Evolutionary conservation across 768 basidiomycete genomes (phyloP).

Genomic region (Naganishia kalamii): DNA sequence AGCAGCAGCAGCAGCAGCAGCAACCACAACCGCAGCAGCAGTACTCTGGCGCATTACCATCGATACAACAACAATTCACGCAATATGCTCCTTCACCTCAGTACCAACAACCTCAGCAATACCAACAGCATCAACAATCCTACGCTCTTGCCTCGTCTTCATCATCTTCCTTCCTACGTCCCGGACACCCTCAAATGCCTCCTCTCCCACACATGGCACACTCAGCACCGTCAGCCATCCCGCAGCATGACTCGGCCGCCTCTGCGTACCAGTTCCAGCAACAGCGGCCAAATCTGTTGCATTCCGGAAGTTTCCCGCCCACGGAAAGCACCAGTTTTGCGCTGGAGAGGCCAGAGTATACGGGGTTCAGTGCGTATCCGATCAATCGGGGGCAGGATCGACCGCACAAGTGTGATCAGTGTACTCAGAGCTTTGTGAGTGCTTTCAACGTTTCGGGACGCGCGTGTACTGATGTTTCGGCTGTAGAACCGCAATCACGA

Average conservation of each 20-base stretch:
- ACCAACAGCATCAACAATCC: not conserved
- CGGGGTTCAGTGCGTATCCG: slow-evolving; percentile 10
- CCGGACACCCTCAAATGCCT: slow-evolving; percentile 2
- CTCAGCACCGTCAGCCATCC: slow-evolving; percentile 3
- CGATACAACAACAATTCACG: not conserved
- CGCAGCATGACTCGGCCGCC: not conserved
- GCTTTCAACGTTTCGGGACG: slow-evolving; percentile 26
- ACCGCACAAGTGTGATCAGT: slow-evolving; percentile 47
- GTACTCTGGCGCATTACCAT: not conserved
- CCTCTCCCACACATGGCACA: slow-evolving; percentile 5
- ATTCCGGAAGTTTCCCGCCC: not conserved
- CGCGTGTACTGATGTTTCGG: too few species aligned
- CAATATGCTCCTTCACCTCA: not conserved
- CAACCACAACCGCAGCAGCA: not conserved
- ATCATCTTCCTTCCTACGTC: not conserved
- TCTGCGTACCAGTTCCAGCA: not conserved
- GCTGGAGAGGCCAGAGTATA: not conserved
- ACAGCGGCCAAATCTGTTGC: slow-evolving; percentile 1
- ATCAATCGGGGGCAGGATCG: slow-evolving; percentile 28
- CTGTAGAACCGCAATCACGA: slow-evolving; percentile 46
- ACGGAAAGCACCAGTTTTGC: not conserved
- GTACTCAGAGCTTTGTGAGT: slow-evolving; percentile 42
- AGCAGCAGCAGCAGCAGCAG: not conserved
- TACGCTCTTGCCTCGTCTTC: too few species aligned
- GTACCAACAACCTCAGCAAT: not conserved